Conservation (phyloP, 2,329 filamentous ascomycete species). For the Calonectria hongkongensis region DNA sequence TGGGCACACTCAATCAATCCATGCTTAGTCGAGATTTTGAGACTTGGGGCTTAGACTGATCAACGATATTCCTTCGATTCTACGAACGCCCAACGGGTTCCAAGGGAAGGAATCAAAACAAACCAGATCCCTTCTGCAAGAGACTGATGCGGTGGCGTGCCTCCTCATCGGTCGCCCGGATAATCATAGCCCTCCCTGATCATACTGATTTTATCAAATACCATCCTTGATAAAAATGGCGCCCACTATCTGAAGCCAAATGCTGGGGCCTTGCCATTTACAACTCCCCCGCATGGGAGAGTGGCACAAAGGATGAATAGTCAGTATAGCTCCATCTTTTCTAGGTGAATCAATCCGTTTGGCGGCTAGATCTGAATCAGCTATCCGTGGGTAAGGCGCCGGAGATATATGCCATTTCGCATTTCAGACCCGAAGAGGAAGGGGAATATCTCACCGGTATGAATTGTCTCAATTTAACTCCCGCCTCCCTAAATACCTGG, state of each 20-base stretch:
- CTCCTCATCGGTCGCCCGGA: neutral
- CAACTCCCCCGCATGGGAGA: constrained; percentile 43
- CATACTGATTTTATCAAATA: constrained; percentile 43
- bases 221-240: constrained; percentile 37
- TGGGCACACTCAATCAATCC: constrained; percentile 20
- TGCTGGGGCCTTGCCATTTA: constrained; percentile 35
- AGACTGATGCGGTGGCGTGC: constrained; percentile 9
- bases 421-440: constrained; percentile 34
- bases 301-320: constrained; percentile 34
- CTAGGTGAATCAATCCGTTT: constrained; percentile 78
- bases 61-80: constrained; percentile 8
- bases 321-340: constrained; percentile 68
- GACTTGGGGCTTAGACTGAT: constrained; percentile 11
- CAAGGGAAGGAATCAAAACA: constrained; percentile 5
- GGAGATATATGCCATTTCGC: constrained; percentile 30
- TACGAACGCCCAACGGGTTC: constrained; percentile 2
- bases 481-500: constrained; percentile 87
- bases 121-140: neutral
- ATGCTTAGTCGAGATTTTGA: constrained; percentile 6
- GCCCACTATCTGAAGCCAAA: constrained; percentile 45
- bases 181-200: neutral
- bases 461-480: constrained; percentile 91
- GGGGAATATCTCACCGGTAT: constrained; percentile 78
- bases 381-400: constrained; percentile 32
- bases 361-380: constrained; percentile 69